Evolutionary conservation across 257 asterid genomes (phyloP), one percentile per base, ranked within the genome.

Genomic region (Cordia subcordata): DNA sequence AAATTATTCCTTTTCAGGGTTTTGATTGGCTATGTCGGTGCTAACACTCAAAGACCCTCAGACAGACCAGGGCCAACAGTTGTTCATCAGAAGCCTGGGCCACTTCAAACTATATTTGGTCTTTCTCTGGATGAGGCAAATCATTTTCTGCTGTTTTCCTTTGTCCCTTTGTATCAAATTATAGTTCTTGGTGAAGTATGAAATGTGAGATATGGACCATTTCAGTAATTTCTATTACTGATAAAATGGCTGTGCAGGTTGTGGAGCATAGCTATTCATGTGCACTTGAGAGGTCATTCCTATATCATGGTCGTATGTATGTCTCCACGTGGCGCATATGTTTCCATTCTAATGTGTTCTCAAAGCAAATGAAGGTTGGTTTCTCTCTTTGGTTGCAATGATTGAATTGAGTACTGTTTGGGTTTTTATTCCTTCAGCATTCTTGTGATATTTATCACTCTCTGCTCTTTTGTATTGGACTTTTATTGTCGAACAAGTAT

Each of bases 231-330:
- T 6, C 35, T 27, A 27, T 27, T 27, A 6, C 35, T 27, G 35
- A 27, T 6, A 27, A 27, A 27, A 27, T 27, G 35, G 35, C 35
- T 68, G 55, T 77, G 63, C 89, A 92, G 99, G 91, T 83, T 74
- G 87, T 80, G 61, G 82, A 82, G 71, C 90, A 89, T 75, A 92
- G 91, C 83, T 92, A 86, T 78, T 86, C 99, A 55, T 92, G 99
- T 61, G 96, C 99, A 38, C 87, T 92, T 3, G 97, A 92, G 85
- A 81, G 94, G 73, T 88, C 97, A 63, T 84, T 92, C 72, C 77
- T 92, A 73, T 88, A 88, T 72, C 99, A 88, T 22, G 99, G 97
- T 35, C 90, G 97, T 63, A 73, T 92, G 81, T 92, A 82, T 68
- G 82, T 88, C 69, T 92, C 97, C 32, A 77, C 91, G 15, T 75